Evolutionary conservation across 768 basidiomycete genomes (phyloP).

Genomic region (Plicaturopsis crispa): DNA sequence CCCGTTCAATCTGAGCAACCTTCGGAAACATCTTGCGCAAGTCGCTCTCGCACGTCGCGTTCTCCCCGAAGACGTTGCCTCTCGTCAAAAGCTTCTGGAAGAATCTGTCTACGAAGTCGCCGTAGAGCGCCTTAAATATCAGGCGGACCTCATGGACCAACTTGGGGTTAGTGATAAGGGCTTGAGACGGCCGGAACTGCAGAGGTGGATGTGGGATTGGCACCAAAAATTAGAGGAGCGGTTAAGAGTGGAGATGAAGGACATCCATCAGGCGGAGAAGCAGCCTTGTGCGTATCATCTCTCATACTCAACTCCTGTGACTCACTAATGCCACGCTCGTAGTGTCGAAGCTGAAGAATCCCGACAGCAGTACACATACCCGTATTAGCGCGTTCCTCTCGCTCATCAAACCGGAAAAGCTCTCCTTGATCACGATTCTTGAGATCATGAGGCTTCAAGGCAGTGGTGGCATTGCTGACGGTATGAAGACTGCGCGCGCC

Average conservation of each 20-base stretch:
- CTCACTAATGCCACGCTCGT: too few relatives aligned
- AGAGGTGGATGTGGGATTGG: constrained; percentile 86
- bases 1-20: constrained; percentile 69
- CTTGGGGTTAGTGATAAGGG: constrained; percentile 45
- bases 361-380: constrained; percentile 3
- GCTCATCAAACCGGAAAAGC: constrained; percentile 66
- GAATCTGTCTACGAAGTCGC: constrained; percentile 84
- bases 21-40: constrained; percentile 62
- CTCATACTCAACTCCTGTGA: too few relatives aligned
- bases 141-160: constrained; percentile 48
- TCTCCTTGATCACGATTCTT: constrained; percentile 84
- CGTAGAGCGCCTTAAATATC: constrained; percentile 56
- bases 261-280: constrained; percentile 32
- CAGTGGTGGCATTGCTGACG: constrained; percentile 67
- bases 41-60: constrained; percentile 57
- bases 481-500: constrained; percentile 86
- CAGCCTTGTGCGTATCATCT: too few relatives aligned
- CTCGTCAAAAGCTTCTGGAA: constrained; percentile 79
- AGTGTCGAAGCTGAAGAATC: neutral
- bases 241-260: constrained; percentile 42
- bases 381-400: constrained; percentile 63
- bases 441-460: constrained; percentile 82
- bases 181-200: constrained; percentile 44
- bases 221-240: constrained; percentile 49
- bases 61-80: constrained; percentile 56